A percentile compares a stretch with the other conserved stretches of the same genome.
phyloP scores from a whole-genome alignment of 1,284 basidiomycete species.

The Apiotrichum veenhuisii region DNA sequence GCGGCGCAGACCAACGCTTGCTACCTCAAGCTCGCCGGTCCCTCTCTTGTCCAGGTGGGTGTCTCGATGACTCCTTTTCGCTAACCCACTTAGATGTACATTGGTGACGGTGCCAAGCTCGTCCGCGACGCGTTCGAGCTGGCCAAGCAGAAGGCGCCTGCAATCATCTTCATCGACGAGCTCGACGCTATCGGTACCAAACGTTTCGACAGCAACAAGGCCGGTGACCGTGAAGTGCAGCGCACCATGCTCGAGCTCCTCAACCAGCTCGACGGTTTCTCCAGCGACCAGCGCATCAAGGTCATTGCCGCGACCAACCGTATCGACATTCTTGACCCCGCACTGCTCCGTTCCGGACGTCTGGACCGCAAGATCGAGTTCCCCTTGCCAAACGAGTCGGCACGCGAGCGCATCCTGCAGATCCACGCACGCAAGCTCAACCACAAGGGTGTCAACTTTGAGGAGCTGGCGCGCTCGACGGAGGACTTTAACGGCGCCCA shows the following conservation, averaged over 20 bases:
- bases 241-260: conserved; percentile 98
- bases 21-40: conserved; percentile 73
- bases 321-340: conserved; percentile 92
- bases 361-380: conserved; percentile 78
- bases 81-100: conserved; percentile 60
- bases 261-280: conserved; percentile 79
- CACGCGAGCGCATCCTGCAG: conserved; percentile 68
- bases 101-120: conserved; percentile 87
- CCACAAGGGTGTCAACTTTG: conserved; percentile 64
- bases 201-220: conserved; percentile 96
- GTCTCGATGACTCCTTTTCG: not conserved
- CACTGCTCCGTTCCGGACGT: conserved; percentile 68
- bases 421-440: conserved; percentile 86
- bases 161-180: conserved; percentile 98
- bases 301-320: conserved; percentile 98
- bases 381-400: conserved; percentile 70
- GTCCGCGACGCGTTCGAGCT: conserved; percentile 95
- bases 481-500: conserved; percentile 69
- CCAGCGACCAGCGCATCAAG: conserved; percentile 95
- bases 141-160: conserved; percentile 97
- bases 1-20: conserved; percentile 77
- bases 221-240: conserved; percentile 97
- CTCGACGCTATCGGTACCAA: conserved; percentile 98
- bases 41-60: conserved; percentile 63
- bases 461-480: conserved; percentile 68